Evolutionary conservation across 2,329 filamentous ascomycete species (phyloP).

Genomic region (Immersiporthe knoxdaviesiana): DNA sequence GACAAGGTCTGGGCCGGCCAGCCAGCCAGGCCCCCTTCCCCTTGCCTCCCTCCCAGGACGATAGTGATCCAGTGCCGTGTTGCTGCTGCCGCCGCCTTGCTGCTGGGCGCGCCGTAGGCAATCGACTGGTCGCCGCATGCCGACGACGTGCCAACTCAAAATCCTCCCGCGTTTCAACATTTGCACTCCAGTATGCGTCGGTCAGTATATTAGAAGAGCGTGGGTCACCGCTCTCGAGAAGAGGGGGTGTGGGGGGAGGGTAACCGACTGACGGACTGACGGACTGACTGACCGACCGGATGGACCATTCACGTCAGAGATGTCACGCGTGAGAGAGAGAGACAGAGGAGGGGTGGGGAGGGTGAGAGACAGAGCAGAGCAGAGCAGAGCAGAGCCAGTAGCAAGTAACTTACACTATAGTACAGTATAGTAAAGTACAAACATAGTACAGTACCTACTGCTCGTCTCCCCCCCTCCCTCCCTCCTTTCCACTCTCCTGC

Average conservation of each 20-base stretch:
- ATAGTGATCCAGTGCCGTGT: background rate
- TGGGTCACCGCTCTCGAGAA: background rate
- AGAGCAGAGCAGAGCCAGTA: no score
- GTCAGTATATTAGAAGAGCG: background rate
- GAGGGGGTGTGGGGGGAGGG: no score
- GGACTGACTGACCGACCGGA: background rate
- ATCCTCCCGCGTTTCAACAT: slow-evolving; percentile 22
- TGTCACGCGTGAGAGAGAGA: background rate
- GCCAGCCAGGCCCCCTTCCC: background rate
- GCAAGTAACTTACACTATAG: no score
- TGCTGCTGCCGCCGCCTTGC: slow-evolving; percentile 10
- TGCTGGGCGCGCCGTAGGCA: background rate
- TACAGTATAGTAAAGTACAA: no score
- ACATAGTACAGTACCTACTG: no score
- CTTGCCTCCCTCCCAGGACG: background rate
- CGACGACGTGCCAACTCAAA: background rate
- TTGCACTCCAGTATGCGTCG: background rate
- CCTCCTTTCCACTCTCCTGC: background rate
- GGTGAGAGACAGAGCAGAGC: no score
- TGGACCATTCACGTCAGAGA: background rate
- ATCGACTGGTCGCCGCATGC: background rate
- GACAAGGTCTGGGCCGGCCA: background rate
- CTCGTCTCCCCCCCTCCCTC: no score
- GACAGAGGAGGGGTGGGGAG: no score
- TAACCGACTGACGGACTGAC: background rate